Base-by-base conservation (phyloP, 306 rosid species). In the Lathyrus oleraceus region DNA sequence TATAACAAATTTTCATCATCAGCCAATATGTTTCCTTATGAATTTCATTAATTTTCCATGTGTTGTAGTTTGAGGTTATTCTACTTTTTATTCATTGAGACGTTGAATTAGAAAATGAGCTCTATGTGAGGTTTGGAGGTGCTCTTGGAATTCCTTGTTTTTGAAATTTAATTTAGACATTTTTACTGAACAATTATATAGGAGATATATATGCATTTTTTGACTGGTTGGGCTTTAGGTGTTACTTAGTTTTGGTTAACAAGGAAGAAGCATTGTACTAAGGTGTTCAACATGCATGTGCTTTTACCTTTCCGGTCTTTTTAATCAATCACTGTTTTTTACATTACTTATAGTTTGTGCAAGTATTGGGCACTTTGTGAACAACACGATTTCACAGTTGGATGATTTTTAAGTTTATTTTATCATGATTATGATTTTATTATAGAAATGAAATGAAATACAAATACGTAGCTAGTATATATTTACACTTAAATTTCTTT, bases 61-160 rank as follows among this genome's bases (percentile, higher is more conserved):
- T 4, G 17, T 27, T 77, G 66, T 62, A 61, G 25, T 44, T 66
- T 67, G 36, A 45, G 53, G 47, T 49, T 17, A 49, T 58, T 35
- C 28, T 57, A 45, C 12, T 1, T 1, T 27, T 23, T 52, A 32
- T 15, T 38, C 6, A 11, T 25, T 25, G 28, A 25, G 28, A 42
- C 5, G 4, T 5, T 5, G 52, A 20, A 21, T 67, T 36, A 15
- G 78, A 49, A 10, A 30, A 19, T 58, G 47, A 16, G 20, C 5
- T 6, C 19, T 20, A 8, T 13, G 21, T 0, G 21, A 11, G 59
- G 61, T 63, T 39, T 64, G 45, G n/a, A n/a, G 47, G 28, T 44
- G 35, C 30, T 4, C 45, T 21, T 21, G 15, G 10, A 48, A 43
- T 35, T 72, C 14, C 28, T 35, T 57, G 10, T 71, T 52, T 28